Base-by-base conservation (phyloP, 768 basidiomycete species). In the Termitomyces sp. region DNA sequence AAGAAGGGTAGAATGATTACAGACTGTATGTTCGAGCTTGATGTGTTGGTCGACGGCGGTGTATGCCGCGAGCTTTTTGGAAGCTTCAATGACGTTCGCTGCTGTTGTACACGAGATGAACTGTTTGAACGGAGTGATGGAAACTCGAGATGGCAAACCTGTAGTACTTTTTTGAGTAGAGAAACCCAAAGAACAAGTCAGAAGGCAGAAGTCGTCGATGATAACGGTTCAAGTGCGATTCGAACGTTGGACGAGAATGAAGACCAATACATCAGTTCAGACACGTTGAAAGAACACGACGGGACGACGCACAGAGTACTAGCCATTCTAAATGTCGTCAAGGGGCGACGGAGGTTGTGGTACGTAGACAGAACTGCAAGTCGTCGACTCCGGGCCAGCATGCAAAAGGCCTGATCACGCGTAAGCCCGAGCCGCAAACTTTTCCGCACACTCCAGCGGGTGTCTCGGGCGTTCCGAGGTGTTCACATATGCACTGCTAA, bases 31-130 rank as follows among this genome's bases (percentile, higher is more conserved):
- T 63, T 92, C 80, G 28, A 87, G 82, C 55, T 79, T 78, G 33
- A 99, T 79, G 72, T 98, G 89, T 50, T 84, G 80, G 68, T 98
- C 96, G 1, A 99, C 96, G 0, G 97, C 97, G 1, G 91, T 89
- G 73, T 84, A 95, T 3, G 97, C 97, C 9, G 97, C 97, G 17
- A 96, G 78, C 53, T 83, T 80, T 73, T 99, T 99, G 17, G 94
- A 85, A 53, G 80, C 78, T 64, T 98, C 96, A 41, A 98, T 75
- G 5, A 68, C 66, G 41, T 75, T 77, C 62, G 82, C 38, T 19
- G 46, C 21, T 45, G 37, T 17, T 38, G 12, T 1, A 41, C 11
- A 1, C 11, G n/a, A 40, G 10, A 51, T 30, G 30, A 51, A 43
- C 30, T 31, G 9, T 30, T 44, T 33, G 7, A 7, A 23, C 23